Evolutionary conservation across 2,329 filamentous ascomycete species (phyloP), one percentile per base, ranked within the genome.

Genomic region (Conoideocrella luteorostrata): DNA sequence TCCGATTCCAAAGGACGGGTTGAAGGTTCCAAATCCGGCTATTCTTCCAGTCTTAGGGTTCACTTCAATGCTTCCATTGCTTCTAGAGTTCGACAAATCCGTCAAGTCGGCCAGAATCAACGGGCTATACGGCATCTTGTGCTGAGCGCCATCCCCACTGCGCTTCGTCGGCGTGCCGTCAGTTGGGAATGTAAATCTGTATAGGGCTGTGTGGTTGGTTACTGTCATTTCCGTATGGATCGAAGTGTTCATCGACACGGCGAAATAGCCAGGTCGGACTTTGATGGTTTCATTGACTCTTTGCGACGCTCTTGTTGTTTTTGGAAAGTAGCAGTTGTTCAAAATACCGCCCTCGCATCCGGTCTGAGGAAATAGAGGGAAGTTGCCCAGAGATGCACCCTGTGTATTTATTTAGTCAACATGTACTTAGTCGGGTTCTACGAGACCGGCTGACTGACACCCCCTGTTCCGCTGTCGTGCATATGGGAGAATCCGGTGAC

Each of bases 141-240:
- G 9, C 5, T 24, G 29, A 10, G 35, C 26, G 4, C 22, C 39
- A 36, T 40, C 41, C 7, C 44, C 48, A 9, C 41, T 39, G 2
- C 22, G 15, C 30, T 54, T 52, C 7, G 50, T 50, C 2, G 50
- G 50, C 7, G 43, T 45, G 7, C 56, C 55, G 9, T 54, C 55
- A 3, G 62, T 62, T 2, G 68, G 66, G 47, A 82, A 82, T 1
- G 70, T 71, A 57, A 84, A 84, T 15, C 74, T 68, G 52, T 82
- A 84, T 4, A 84, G 63, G 3, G 77, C 75, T 4, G 78, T 72
- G 50, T 75, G 78, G 50, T 78, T 71, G 0, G 78, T 71, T 2
- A 73, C 69, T 0, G 79, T 80, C 71, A 84, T 83, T 57, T 84
- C 79, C 2, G 75, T 74, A n/a, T 63, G 63, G 38, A 84, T 71